A percentile compares a stretch with the other conserved stretches of the same genome.
These are phyloP conservation scores for Sporisorium scitamineum DNA, from an alignment of 1,284 basidiomycete genomes.

Conservation along the genomic window DNA sequence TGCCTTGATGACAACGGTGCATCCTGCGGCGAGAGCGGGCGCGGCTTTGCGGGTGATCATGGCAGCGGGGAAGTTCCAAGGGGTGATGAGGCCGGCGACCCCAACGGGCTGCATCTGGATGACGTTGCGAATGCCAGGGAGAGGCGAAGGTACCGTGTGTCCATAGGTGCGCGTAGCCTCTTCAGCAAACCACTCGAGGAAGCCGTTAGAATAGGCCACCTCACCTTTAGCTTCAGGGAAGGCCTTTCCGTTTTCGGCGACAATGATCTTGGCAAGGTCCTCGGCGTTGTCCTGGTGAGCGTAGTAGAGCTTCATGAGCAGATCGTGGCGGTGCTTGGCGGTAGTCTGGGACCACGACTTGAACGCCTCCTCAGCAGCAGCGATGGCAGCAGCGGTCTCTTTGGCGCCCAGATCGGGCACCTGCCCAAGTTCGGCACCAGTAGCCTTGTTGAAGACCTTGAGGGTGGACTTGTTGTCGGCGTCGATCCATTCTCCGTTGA, in stretches of 20 bases:
- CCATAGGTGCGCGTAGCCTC: slow-evolving; percentile 69
- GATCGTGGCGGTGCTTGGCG: slow-evolving; percentile 63
- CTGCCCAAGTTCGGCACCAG: slow-evolving; percentile 57
- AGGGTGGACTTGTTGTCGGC: slow-evolving; percentile 55
- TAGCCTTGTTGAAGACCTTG: slow-evolving; percentile 67
- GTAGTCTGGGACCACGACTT: slow-evolving; percentile 63
- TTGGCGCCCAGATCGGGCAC: slow-evolving; percentile 62
- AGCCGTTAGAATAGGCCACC: slow-evolving; percentile 65
- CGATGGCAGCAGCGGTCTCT: slow-evolving; percentile 63
- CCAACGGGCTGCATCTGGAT: slow-evolving; percentile 91
- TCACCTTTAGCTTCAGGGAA: slow-evolving; percentile 66
- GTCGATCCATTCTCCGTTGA: slow-evolving; percentile 64
- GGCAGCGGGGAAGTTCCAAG: slow-evolving; percentile 68
- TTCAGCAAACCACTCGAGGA: slow-evolving; percentile 67
- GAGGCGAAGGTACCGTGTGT: slow-evolving; percentile 85
- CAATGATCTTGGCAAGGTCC: slow-evolving; percentile 67
- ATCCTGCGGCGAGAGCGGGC: slow-evolving; percentile 90
- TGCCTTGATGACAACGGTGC: slow-evolving; percentile 94
- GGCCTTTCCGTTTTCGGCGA: slow-evolving; percentile 67
- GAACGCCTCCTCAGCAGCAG: slow-evolving; percentile 60
- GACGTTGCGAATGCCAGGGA: slow-evolving; percentile 81
- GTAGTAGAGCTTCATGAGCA: slow-evolving; percentile 62
- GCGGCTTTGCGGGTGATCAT: slow-evolving; percentile 85
- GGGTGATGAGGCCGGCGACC: slow-evolving; percentile 71
- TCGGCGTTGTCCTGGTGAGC: slow-evolving; percentile 59